These are phyloP conservation scores for Acorus gramineus DNA, from an alignment of 106 monocot species.

Conservation along the genomic window DNA sequence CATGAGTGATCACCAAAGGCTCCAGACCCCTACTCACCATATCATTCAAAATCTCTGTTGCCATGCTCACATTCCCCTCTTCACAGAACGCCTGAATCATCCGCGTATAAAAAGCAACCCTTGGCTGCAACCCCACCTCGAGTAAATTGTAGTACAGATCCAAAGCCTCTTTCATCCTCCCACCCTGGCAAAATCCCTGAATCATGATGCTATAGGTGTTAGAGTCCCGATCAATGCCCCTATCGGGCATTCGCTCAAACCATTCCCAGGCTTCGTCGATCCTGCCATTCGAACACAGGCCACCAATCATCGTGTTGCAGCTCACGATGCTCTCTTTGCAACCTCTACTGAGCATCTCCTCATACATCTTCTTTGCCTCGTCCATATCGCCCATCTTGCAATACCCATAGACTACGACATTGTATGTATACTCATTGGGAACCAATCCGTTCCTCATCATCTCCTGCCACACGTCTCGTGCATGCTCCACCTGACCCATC, in stretches of 20 bases:
- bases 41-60: slow-evolving; percentile 10
- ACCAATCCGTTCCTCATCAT: slow-evolving; percentile 3
- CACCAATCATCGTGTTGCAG: slow-evolving; percentile 18
- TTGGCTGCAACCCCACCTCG: slow-evolving; percentile 4
- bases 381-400: slow-evolving; percentile 14
- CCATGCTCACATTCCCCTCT: slow-evolving; percentile 6
- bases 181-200: slow-evolving; percentile 11
- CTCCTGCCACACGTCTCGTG: slow-evolving; percentile 10
- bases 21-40: slow-evolving; percentile 14
- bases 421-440: slow-evolving; percentile 11
- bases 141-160: slow-evolving; percentile 2
- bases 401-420: slow-evolving; percentile 8
- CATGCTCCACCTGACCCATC: slow-evolving; percentile 13
- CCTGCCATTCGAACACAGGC: slow-evolving; percentile 9
- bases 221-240: slow-evolving; percentile 6
- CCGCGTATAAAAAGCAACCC: neutral
- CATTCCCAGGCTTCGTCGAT: slow-evolving; percentile 8
- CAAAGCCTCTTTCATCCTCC: slow-evolving; percentile 7
- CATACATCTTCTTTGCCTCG: slow-evolving; percentile 9
- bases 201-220: slow-evolving; percentile 16
- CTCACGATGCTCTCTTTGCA: slow-evolving; percentile 3
- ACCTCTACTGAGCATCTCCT: slow-evolving; percentile 13
- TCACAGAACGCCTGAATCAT: slow-evolving; percentile 8
- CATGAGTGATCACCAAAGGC: neutral
- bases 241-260: slow-evolving; percentile 9